Base-by-base conservation (phyloP, 495 filamentous ascomycete species). In the Hyaloscypha finlandica region DNA sequence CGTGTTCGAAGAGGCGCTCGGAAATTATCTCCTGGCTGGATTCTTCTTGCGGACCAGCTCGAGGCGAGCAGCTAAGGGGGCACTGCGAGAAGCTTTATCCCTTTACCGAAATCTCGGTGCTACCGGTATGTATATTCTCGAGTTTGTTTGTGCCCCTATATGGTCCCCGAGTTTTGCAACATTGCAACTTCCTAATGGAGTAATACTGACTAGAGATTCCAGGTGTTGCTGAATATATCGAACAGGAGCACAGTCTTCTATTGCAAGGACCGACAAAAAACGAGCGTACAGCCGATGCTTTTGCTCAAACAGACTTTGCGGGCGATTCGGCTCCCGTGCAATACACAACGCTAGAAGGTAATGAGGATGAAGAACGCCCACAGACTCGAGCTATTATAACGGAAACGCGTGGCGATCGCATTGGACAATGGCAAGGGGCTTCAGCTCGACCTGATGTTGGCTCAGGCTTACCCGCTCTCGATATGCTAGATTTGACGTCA, bases 401-500 rank as follows among this genome's bases (percentile, higher is more conserved):
- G 1, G 84, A 86, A 65, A 80, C 79, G 19, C 84, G 83, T 61
- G 86, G 85, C 54, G 89, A 89, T 70, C 80, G 89, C 45, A 90
- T 90, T 73, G 77, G 85, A 37, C 86, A 83, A 30, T 91, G 89
- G 89, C 77, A 82, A 67, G 81, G 81, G 22, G 78, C 52, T 77
- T 52, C 83, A 74, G 69, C 70, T 42, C 59, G 67, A 68, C 71
- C 76, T 76, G 81, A 80, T 61, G 77, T 79, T 16, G 82, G 80
- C 6, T 80, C 74, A 32, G 83, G 84, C 4, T 72, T 87, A 63
- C 84, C 84, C 73, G 78, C 78, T 53, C 81, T 86, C 66, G 93
- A 97, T 76, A 93, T 96, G 77, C 91, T 96, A 61, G 93, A 96
- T 74, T 75, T 96, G 61, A 88, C 91, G 55, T 92, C 90, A 51